These are phyloP conservation scores for Gossypium davidsonii DNA, from an alignment of 441 rosid genomes.

Conservation along the genomic window DNA sequence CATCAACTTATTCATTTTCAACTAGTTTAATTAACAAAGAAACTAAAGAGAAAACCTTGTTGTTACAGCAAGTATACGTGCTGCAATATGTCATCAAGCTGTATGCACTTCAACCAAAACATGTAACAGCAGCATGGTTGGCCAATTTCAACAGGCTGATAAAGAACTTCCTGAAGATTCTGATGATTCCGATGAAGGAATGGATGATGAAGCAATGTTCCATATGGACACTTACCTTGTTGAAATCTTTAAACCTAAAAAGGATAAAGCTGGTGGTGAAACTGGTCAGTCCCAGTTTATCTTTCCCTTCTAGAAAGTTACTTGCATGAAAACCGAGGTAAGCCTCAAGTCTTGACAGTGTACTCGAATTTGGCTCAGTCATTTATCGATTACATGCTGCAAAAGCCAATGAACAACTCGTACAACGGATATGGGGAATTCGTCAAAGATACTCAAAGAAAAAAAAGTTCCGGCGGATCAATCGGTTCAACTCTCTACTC, in stretches of 20 bases:
- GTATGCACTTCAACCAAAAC: too few species aligned
- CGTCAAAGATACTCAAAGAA: slow-evolving; percentile 67
- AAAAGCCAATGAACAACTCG: slow-evolving; percentile 79
- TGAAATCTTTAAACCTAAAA: slow-evolving; percentile 54
- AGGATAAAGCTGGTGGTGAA: slow-evolving; percentile 59
- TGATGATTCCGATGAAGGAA: slow-evolving; percentile 69
- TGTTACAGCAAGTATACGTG: too few species aligned
- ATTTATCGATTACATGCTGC: slow-evolving; percentile 51
- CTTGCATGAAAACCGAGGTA: slow-evolving; percentile 83
- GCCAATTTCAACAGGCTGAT: not conserved
- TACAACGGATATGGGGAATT: slow-evolving; percentile 82
- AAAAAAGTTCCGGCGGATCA: slow-evolving; percentile 63
- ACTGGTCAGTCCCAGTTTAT: slow-evolving; percentile 83
- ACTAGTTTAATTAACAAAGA: too few species aligned
- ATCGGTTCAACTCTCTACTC: slow-evolving; percentile 36
- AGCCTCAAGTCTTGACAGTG: slow-evolving; percentile 72
- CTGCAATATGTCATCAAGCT: too few species aligned
- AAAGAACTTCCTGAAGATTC: slow-evolving; percentile 44
- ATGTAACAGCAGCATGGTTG: too few species aligned
- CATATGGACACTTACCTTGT: slow-evolving; percentile 87
- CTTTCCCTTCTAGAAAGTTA: slow-evolving; percentile 87
- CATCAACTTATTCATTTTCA: too few species aligned
- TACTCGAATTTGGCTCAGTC: slow-evolving; percentile 70
- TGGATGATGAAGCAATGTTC: slow-evolving; percentile 98
- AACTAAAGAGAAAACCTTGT: too few species aligned